Evolutionary conservation across 148 eudicot genomes (phyloP).

Genomic region (Gaultheria prostrata): DNA sequence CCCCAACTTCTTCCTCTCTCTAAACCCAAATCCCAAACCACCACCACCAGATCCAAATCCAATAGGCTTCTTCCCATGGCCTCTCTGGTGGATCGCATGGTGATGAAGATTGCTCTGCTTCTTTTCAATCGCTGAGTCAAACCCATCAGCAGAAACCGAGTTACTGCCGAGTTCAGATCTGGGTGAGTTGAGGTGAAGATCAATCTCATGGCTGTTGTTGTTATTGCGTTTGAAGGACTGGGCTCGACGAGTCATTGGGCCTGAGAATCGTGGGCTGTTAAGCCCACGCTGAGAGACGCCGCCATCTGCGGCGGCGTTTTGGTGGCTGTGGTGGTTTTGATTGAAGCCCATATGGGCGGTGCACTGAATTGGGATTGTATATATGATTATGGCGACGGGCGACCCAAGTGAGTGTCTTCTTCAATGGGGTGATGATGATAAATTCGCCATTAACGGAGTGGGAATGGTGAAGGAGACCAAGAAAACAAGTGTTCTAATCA

Average conservation of each 20-base stretch:
- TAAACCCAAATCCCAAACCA: constrained; percentile 46
- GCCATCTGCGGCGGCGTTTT: constrained; percentile 38
- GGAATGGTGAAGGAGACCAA: not conserved
- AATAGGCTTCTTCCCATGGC: constrained; percentile 32
- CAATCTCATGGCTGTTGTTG: constrained; percentile 46
- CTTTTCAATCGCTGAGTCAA: constrained; percentile 43
- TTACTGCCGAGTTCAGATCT: constrained; percentile 54
- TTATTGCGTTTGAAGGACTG: constrained; percentile 69
- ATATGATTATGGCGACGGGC: not conserved
- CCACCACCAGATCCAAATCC: constrained; percentile 45
- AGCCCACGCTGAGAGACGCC: constrained; percentile 46
- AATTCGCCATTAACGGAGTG: not conserved
- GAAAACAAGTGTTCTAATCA: not conserved
- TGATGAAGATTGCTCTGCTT: constrained; percentile 34
- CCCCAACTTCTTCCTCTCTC: constrained; percentile 58
- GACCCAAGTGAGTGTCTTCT: not conserved
- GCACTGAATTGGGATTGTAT: not conserved
- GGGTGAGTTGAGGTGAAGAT: constrained; percentile 62
- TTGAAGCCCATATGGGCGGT: constrained; percentile 36
- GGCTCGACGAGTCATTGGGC: constrained; percentile 82
- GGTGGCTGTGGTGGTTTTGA: constrained; percentile 33
- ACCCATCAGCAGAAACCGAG: constrained; percentile 36
- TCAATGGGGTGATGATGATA: not conserved
- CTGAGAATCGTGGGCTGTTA: constrained; percentile 72
- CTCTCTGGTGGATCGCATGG: constrained; percentile 39